Evolutionary conservation across 192 early-diverging fungal species (phyloP).

Genomic region (Umbelopsis isabellina): DNA sequence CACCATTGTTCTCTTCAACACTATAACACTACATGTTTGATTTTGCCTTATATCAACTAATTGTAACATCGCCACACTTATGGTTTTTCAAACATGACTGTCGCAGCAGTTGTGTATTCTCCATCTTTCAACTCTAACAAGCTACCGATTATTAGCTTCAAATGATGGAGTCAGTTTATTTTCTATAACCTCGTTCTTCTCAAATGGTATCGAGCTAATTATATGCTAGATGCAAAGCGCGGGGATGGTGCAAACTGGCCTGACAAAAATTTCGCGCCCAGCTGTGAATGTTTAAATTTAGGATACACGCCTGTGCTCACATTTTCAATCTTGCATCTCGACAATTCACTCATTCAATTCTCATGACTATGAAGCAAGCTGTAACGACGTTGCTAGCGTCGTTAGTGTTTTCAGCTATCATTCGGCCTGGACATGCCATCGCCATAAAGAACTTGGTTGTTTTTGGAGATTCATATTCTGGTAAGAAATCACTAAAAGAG

Average conservation of each 20-base stretch:
- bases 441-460: constrained; percentile 39
- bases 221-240: too few relatives aligned
- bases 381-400: background rate
- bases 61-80: too few relatives aligned
- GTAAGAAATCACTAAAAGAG: constrained; percentile 8
- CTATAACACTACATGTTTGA: background rate
- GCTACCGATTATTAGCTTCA: background rate
- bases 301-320: background rate
- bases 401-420: background rate
- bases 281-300: constrained; percentile 2
- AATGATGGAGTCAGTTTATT: background rate
- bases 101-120: too few relatives aligned
- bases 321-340: background rate
- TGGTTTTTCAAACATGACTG: too few relatives aligned
- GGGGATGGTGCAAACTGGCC: constrained; percentile 1
- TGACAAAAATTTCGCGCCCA: background rate
- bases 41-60: too few relatives aligned
- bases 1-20: background rate
- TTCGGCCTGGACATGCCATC: background rate
- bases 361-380: background rate
- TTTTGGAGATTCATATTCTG: constrained; percentile 45
- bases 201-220: background rate
- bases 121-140: too few relatives aligned
- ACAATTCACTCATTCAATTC: background rate
- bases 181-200: background rate